Percentiles rank a stretch among this genome's conserved stretches.
Conservation (phyloP, 768 basidiomycete species). For the Asterophora lycoperdoides region DNA sequence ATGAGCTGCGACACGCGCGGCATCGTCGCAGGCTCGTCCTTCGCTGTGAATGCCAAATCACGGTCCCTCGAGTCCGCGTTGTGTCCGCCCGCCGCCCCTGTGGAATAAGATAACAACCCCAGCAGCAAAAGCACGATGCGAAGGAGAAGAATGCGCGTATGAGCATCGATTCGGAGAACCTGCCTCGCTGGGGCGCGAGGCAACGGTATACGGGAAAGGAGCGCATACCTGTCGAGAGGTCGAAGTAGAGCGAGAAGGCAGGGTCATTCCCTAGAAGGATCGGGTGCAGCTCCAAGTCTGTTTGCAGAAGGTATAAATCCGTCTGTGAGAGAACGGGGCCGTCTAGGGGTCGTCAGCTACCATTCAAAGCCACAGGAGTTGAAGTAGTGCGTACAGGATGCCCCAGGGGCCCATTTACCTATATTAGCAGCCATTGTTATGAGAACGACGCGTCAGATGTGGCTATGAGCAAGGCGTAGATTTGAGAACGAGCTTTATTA, state of each 20-base stretch:
- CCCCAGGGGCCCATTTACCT: slow-evolving; percentile 41
- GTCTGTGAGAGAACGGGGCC: slow-evolving; percentile 78
- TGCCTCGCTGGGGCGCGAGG: too few relatives aligned
- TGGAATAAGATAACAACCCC: not conserved
- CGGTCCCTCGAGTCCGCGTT: slow-evolving; percentile 56
- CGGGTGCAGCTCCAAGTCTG: slow-evolving; percentile 68
- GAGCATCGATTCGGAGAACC: too few relatives aligned
- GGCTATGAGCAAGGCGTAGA: too few relatives aligned
- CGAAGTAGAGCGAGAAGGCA: slow-evolving; percentile 66
- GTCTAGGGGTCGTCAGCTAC: slow-evolving; percentile 37
- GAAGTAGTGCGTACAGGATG: slow-evolving; percentile 33
- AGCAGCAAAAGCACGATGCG: too few relatives aligned
- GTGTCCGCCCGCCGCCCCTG: slow-evolving; percentile 61
- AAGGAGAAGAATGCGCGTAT: too few relatives aligned
- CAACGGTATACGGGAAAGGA: not conserved
- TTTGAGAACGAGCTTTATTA: too few relatives aligned
- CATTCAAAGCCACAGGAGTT: not conserved
- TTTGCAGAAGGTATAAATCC: slow-evolving; percentile 73
- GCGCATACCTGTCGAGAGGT: slow-evolving; percentile 57
- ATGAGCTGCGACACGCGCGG: slow-evolving; percentile 58
- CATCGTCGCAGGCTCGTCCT: slow-evolving; percentile 67
- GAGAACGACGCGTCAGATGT: too few relatives aligned
- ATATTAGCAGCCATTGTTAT: slow-evolving; percentile 19
- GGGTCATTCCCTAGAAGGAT: slow-evolving; percentile 51
- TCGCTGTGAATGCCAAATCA: slow-evolving; percentile 48